These are phyloP conservation scores for Coniochaeta sp. DNA, from an alignment of 2,329 filamentous ascomycete genomes.

Conservation along the genomic window DNA sequence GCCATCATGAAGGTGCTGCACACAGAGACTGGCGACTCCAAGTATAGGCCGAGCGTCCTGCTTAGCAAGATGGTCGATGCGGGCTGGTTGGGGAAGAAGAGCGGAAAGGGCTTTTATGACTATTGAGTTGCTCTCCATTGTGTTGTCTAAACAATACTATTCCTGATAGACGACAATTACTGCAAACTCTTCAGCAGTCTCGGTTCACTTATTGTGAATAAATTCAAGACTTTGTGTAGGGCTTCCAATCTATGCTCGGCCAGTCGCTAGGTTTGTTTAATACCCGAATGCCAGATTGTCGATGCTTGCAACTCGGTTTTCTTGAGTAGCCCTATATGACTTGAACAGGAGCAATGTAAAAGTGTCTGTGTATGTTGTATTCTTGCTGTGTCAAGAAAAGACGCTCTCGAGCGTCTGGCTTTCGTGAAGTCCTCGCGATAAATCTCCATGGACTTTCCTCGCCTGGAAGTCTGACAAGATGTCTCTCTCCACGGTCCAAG, in stretches of 20 bases:
- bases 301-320: neutral
- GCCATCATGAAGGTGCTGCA: constrained; percentile 96
- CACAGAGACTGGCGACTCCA: constrained; percentile 85
- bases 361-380: neutral
- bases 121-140: constrained; percentile 42
- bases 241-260: neutral
- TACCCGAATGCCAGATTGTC: neutral
- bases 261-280: neutral
- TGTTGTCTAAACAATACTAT: neutral
- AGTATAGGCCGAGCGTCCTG: constrained; percentile 85
- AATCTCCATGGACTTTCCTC: neutral
- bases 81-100: constrained; percentile 97
- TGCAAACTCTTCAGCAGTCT: neutral
- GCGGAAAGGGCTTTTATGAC: constrained; percentile 90
- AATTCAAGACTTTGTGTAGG: neutral
- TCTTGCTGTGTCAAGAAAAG: neutral
- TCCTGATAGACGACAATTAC: neutral
- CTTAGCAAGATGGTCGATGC: constrained; percentile 95
- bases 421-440: neutral
- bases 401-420: too few species aligned
- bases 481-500: neutral
- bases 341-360: neutral
- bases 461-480: neutral
- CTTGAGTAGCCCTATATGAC: neutral
- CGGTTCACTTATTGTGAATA: neutral